Conservation (phyloP, 1,139 yeast species). For the Hyphopichia pseudoburtonii region DNA sequence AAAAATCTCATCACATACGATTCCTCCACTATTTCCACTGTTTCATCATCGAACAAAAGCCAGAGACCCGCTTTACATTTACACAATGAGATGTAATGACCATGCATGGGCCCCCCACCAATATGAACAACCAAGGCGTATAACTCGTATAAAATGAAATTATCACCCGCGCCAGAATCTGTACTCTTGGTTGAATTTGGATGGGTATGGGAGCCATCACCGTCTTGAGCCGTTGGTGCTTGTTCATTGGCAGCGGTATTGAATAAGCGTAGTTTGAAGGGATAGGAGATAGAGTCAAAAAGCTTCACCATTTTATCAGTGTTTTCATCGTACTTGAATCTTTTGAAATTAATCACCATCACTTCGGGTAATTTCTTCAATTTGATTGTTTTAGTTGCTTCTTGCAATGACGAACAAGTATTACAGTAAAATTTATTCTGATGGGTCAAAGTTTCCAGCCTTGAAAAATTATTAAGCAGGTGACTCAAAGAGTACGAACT, state of each 20-base stretch:
- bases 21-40: conserved; percentile 87
- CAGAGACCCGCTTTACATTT: conserved; percentile 81
- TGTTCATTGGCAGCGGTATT: conserved; percentile 69
- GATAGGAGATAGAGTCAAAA: conserved; percentile 82
- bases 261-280: conserved; percentile 68
- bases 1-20: conserved; percentile 80
- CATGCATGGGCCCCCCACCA: conserved; percentile 98
- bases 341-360: conserved; percentile 78
- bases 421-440: conserved; percentile 93
- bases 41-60: conserved; percentile 93
- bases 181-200: conserved; percentile 24
- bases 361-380: conserved; percentile 76
- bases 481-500: conserved; percentile 66
- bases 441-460: conserved; percentile 80
- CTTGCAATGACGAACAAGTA: conserved; percentile 85
- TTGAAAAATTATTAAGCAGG: conserved; percentile 77
- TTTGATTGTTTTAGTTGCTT: conserved; percentile 91
- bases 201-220: background rate
- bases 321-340: conserved; percentile 88
- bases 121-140: conserved; percentile 88
- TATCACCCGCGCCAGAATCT: conserved; percentile 25
- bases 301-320: conserved; percentile 81
- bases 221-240: conserved; percentile 10
- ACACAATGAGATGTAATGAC: conserved; percentile 88
- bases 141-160: conserved; percentile 64